Conservation (phyloP, 352 stramenopile species). For the Phytophthora hibernalis region DNA sequence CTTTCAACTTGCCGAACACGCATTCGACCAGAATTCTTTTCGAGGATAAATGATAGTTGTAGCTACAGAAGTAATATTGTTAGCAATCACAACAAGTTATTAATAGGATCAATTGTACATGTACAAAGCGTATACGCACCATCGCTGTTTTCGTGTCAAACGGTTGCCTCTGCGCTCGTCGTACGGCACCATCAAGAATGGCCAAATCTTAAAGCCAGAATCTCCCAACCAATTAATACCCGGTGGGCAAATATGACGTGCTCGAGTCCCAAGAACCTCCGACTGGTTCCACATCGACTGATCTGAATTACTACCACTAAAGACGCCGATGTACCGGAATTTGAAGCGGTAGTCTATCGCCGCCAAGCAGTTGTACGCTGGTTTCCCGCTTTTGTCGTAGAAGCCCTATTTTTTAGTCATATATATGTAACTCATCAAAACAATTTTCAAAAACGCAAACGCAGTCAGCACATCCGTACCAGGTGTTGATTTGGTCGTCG, state of each 20-base stretch:
- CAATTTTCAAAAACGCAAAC: neutral
- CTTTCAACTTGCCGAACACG: constrained; percentile 6
- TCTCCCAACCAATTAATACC: constrained; percentile 19
- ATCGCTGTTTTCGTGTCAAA: constrained; percentile 4
- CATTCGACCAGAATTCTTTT: constrained; percentile 6
- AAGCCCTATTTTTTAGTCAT: constrained; percentile 5
- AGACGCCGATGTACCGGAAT: constrained; percentile 22
- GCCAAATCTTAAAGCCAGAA: constrained; percentile 15
- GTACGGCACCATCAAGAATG: constrained; percentile 19
- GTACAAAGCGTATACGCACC: constrained; percentile 1
- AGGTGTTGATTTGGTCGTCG: neutral
- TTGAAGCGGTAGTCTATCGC: constrained; percentile 19
- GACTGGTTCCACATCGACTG: constrained; percentile 24
- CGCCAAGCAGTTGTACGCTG: constrained; percentile 14
- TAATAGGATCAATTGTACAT: too few species aligned
- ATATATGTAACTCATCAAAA: neutral
- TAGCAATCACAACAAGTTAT: neutral
- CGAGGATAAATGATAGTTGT: constrained; percentile 10
- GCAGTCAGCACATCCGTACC: neutral
- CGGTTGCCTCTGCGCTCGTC: constrained; percentile 9
- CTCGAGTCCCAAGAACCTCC: neutral
- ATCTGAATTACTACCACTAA: constrained; percentile 18
- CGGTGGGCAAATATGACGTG: constrained; percentile 5
- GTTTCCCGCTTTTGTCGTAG: constrained; percentile 29
- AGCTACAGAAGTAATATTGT: neutral